Evolutionary conservation across 176 grass and related monocot species (phyloP), one percentile per base, ranked within the genome.

Genomic region (Aegilops longissima): DNA sequence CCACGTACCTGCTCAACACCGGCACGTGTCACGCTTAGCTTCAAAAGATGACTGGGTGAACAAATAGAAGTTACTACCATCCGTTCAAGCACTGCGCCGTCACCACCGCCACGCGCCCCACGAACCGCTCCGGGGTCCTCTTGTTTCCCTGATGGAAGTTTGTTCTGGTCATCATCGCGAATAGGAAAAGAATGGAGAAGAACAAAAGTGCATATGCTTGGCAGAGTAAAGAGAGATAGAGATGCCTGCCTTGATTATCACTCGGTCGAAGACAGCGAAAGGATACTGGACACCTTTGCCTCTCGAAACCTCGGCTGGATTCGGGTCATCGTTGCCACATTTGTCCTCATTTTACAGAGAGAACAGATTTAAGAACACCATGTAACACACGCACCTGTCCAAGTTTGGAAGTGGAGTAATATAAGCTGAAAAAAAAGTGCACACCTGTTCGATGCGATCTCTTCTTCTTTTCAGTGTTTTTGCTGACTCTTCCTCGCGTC

Each of bases 81-180:
- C 92, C 95, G 86, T 97, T 97, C 81, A 97, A 86, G 76, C 95
- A 97, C n/a, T 95, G 95, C 21, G 92, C 87, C 6, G 90, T 97
- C 47, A 93, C 95, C 82, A 95, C 82, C 25, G 95, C 95, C 16
- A 84, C 65, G 11, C 90, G 88, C 35, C 92, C 95, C 66, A 97
- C 95, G 86, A 94, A 97, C 39, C 86, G 88, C 45, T 92, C 90
- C 1, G 92, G 95, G 16, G 92, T 97, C 89, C 95, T 93, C 85
- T 91, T 97, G 70, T 95, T 97, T 16, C 92, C 95, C 95, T 93
- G 75, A 79, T 9, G 13, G 58, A 59, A 51, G 27, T 49, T 27
- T 20, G 27, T 18, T 77, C 36, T 76, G 6, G 12, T 76, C 82
- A 5, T 76, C 82, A 5, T 18, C 17, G 18, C 40, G 34, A 52